Percentiles rank a stretch among this genome's conserved stretches.
These are phyloP conservation scores for Naganishia sp. DNA, from an alignment of 1,284 basidiomycete species.

Conservation along the genomic window DNA sequence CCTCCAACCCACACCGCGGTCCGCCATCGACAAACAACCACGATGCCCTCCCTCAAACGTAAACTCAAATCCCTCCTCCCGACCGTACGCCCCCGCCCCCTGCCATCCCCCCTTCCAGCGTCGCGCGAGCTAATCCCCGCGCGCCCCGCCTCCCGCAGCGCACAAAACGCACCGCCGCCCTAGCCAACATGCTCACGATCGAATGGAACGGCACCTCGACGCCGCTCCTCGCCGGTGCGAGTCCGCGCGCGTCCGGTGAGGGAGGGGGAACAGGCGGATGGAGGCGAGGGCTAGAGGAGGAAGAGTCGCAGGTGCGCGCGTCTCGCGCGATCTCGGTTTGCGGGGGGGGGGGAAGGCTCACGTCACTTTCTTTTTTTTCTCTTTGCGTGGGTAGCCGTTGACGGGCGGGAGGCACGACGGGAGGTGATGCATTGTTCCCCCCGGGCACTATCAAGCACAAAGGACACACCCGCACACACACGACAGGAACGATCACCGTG, in stretches of 20 bases:
- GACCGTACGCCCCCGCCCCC: neutral
- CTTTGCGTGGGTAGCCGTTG: neutral
- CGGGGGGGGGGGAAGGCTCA: no score
- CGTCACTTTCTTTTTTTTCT: no score
- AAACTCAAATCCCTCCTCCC: constrained; percentile 13
- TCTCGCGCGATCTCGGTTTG: no score
- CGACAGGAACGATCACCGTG: no score
- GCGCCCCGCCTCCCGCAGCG: neutral
- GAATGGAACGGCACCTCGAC: constrained; percentile 25
- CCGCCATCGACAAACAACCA: neutral
- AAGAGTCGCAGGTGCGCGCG: no score
- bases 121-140: neutral
- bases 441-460: no score
- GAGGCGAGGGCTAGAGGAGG: no score
- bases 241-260: no score
- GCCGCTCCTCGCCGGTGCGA: neutral
- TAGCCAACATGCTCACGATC: constrained; percentile 16
- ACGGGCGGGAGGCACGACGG: no score
- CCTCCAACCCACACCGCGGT: neutral
- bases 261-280: no score
- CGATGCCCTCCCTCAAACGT: constrained; percentile 9
- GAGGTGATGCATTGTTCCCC: no score
- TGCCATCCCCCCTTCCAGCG: neutral
- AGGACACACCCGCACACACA: no score
- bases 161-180: constrained; percentile 1